Conservation (phyloP, 192 early-diverging fungal genomes). For the Backusella psychrophila region DNA sequence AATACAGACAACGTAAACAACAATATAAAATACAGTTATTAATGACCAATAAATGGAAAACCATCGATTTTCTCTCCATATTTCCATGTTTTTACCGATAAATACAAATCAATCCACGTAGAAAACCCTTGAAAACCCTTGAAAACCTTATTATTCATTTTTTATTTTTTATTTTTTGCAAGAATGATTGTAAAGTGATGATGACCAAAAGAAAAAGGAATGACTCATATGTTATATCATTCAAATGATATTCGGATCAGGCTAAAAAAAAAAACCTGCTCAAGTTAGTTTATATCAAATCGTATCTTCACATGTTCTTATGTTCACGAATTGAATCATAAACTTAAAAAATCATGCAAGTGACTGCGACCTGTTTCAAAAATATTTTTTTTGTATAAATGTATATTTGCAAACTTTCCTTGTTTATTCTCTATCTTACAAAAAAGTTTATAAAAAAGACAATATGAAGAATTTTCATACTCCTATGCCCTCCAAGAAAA, state of each 20-base stretch:
- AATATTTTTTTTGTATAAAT: neutral
- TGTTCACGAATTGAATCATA: neutral
- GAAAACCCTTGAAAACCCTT: too few relatives aligned
- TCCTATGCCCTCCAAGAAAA: neutral
- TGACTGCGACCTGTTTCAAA: conserved; percentile 3
- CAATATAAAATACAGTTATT: too few relatives aligned
- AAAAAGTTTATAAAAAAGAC: neutral
- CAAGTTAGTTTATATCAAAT: neutral
- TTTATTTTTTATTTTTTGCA: too few relatives aligned
- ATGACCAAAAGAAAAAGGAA: neutral
- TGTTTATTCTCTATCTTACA: neutral
- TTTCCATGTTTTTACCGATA: too few relatives aligned
- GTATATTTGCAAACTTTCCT: neutral
- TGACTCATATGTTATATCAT: neutral
- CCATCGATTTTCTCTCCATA: neutral
- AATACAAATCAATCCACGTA: too few relatives aligned
- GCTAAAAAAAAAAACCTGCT: neutral
- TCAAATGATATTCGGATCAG: neutral
- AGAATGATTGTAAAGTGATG: neutral
- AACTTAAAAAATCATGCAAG: conserved; percentile 1
- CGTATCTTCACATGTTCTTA: neutral
- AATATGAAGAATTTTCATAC: neutral
- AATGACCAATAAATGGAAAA: too few relatives aligned
- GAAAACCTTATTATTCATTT: too few relatives aligned
- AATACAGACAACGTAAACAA: too few relatives aligned